Percentiles rank a stretch among this genome's conserved stretches.
Conservation (phyloP, 2,329 filamentous ascomycete genomes). For the Aspergillus spinulosporus region DNA sequence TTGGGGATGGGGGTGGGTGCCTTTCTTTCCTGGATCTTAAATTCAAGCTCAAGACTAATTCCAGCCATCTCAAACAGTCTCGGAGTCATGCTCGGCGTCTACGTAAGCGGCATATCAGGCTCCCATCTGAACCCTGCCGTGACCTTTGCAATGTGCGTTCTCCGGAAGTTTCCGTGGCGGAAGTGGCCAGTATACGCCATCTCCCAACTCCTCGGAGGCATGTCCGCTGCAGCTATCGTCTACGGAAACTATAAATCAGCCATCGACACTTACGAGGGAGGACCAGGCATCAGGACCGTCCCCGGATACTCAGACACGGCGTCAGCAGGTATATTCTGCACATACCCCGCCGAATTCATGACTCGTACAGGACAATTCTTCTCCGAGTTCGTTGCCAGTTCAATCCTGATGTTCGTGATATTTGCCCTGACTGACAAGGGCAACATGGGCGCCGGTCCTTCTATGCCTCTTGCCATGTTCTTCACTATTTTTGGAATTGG, state of each 20-base stretch:
- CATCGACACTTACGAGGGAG: slow-evolving; percentile 65
- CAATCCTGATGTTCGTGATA: slow-evolving; percentile 70
- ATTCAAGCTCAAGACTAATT: slow-evolving; percentile 9
- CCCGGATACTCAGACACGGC: slow-evolving; percentile 56
- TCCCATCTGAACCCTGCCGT: slow-evolving; percentile 71
- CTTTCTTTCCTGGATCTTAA: slow-evolving; percentile 6
- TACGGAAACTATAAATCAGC: slow-evolving; percentile 66
- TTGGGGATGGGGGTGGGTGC: slow-evolving; percentile 51
- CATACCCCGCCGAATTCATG: slow-evolving; percentile 64
- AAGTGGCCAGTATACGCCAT: slow-evolving; percentile 68
- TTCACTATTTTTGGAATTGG: slow-evolving; percentile 74
- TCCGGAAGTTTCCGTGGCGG: slow-evolving; percentile 67
- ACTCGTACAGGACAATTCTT: slow-evolving; percentile 68
- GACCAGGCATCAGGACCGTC: slow-evolving; percentile 61
- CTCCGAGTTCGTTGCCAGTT: slow-evolving; percentile 67
- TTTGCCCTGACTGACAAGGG: slow-evolving; percentile 61
- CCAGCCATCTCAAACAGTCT: slow-evolving; percentile 45
- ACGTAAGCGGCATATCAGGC: slow-evolving; percentile 59
- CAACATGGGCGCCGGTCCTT: slow-evolving; percentile 55
- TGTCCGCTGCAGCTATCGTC: slow-evolving; percentile 60
- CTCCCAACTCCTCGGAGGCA: slow-evolving; percentile 67
- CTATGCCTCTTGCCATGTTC: slow-evolving; percentile 64
- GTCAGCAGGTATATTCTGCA: slow-evolving; percentile 71
- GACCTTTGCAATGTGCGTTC: slow-evolving; percentile 68
- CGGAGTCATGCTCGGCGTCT: slow-evolving; percentile 69